Evolutionary conservation across 1,139 yeast species (phyloP).

Genomic region (Yamadazyma jaroonii): DNA sequence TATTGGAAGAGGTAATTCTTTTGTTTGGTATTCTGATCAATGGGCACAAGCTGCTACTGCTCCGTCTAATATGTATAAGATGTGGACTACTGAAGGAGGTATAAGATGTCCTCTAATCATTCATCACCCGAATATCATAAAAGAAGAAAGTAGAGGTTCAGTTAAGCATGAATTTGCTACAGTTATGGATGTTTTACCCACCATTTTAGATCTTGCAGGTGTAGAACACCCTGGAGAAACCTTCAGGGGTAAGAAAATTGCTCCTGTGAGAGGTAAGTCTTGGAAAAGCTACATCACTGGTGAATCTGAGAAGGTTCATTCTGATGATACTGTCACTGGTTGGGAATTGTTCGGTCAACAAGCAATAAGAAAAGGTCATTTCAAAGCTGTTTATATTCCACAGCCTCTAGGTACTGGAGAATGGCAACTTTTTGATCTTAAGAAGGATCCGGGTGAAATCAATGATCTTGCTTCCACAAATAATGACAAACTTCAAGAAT

Average conservation of each 20-base stretch:
- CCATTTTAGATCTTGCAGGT: slow-evolving; percentile 47
- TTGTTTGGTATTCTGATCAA: slow-evolving; percentile 52
- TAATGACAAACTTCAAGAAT: slow-evolving; percentile 33
- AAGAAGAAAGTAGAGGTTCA: slow-evolving; percentile 21
- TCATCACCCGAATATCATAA: slow-evolving; percentile 33
- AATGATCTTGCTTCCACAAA: slow-evolving; percentile 33
- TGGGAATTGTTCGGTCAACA: slow-evolving; percentile 60
- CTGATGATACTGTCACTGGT: slow-evolving; percentile 49
- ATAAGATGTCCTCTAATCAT: slow-evolving; percentile 52
- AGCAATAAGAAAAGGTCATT: slow-evolving; percentile 51
- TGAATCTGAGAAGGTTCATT: slow-evolving; percentile 29
- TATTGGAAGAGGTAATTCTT: slow-evolving; percentile 47
- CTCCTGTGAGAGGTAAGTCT: slow-evolving; percentile 39
- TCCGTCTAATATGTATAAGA: slow-evolving; percentile 50
- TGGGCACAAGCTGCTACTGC: slow-evolving; percentile 70
- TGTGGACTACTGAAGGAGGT: slow-evolving; percentile 56
- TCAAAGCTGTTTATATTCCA: slow-evolving; percentile 49
- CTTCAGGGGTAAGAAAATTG: slow-evolving; percentile 39
- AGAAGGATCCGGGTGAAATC: slow-evolving; percentile 47
- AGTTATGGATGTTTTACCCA: slow-evolving; percentile 58
- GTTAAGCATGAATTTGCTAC: slow-evolving; percentile 42
- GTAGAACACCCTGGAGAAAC: slow-evolving; percentile 40
- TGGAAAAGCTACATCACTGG: slow-evolving; percentile 33
- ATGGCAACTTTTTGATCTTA: slow-evolving; percentile 50
- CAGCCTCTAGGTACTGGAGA: slow-evolving; percentile 46